Base-by-base conservation (phyloP, 2,329 filamentous ascomycete genomes). In the Sordariomycetes sp. region DNA sequence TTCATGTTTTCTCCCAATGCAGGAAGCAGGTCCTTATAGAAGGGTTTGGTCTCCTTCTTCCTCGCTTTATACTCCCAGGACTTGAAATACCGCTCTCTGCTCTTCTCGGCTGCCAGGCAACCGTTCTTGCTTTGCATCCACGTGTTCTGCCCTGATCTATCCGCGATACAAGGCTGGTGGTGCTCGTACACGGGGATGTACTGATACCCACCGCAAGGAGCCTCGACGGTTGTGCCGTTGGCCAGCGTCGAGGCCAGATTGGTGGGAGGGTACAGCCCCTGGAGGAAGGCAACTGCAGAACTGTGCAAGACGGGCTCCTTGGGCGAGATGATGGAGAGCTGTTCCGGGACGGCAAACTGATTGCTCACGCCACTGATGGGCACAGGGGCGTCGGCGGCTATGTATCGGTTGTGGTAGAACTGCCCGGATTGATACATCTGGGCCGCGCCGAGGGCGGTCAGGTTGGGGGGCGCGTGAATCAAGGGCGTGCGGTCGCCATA, bases 401-500 rank as follows among this genome's bases (percentile, higher is more conserved):
- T 70, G 58, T 94, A 95, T 39, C 80, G 79, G 45, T 67, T 61
- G 46, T 85, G 81, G 61, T 82, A 94, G 69, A 80, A 90, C 37
- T 64, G 56, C 40, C 86, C 88, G 1, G 82, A 79, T 30, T 68
- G 65, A 58, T 76, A 81, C 45, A 87, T 77, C 62, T 95, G 69
- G 31, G 71, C 62, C 51, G 88, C 86, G 21, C 88, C 88, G 33
- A 94, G 70, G 39, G 81, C 70, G 10, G 88, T 94, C 53, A 95
- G 61, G 44, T 72, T 70, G 19, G 84, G 76, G 10, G 82, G 82
- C 30, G 77, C 66, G 42, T 75, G 76, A 14, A 75, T 67, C 63
- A 94, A 94, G 42, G 85, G 63, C 1, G 86, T 90, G 36, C 88
- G 78, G 58, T 95, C 88, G 38, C 88, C 88, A 62, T 95, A 88